These are phyloP conservation scores for Xanthoconium purpureum DNA, from an alignment of 768 basidiomycete genomes.

Conservation along the genomic window DNA sequence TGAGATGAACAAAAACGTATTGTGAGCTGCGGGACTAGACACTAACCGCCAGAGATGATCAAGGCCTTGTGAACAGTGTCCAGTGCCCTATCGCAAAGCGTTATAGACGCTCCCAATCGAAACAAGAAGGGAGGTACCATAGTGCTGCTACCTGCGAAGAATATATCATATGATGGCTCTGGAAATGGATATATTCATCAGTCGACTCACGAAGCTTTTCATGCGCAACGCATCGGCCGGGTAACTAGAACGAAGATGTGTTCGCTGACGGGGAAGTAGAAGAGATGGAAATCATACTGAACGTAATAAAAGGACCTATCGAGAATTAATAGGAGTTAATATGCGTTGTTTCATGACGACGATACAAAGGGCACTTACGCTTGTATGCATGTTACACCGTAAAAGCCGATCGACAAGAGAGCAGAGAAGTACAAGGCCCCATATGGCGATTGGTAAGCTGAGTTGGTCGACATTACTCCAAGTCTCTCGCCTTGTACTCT, in stretches of 20 bases:
- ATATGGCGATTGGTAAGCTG: not conserved
- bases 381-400: conserved; percentile 8
- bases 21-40: not conserved
- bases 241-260: not conserved
- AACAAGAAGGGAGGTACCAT: not conserved
- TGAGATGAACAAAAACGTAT: not conserved
- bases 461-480: too few species aligned
- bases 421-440: not conserved
- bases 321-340: not conserved
- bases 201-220: conserved; percentile 6
- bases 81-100: not conserved
- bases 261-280: not conserved
- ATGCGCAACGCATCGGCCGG: not conserved
- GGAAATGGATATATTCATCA: not conserved
- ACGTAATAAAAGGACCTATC: conserved; percentile 8
- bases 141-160: conserved; percentile 4
- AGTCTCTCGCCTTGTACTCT: not conserved
- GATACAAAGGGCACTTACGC: not conserved
- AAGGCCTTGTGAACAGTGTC: conserved; percentile 10
- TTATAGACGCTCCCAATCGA: not conserved
- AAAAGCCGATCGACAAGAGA: not conserved
- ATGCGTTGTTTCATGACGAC: too few species aligned
- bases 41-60: conserved; percentile 6
- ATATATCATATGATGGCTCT: not conserved
- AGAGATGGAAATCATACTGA: not conserved